These are phyloP conservation scores for Nicotiana obtusifolia DNA, from an alignment of 257 asterid genomes.

Conservation along the genomic window DNA sequence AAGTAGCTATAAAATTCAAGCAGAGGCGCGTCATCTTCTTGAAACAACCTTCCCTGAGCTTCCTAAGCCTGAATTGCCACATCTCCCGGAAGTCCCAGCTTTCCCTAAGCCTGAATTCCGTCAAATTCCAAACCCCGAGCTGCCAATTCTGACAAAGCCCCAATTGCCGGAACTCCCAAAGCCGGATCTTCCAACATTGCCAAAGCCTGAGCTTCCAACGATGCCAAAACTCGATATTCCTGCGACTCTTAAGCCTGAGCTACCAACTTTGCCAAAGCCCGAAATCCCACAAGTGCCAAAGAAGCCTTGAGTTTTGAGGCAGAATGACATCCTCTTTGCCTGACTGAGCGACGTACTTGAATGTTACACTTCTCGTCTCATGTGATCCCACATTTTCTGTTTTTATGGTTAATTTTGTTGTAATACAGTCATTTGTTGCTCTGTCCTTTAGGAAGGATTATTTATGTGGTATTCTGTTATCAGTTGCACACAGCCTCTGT, in stretches of 20 bases:
- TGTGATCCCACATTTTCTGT: neutral
- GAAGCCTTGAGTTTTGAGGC: neutral
- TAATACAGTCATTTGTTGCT: neutral
- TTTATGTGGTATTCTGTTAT: neutral
- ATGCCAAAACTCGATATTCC: constrained; percentile 13
- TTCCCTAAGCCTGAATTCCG: constrained; percentile 14
- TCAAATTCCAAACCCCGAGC: constrained; percentile 12
- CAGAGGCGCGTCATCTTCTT: neutral
- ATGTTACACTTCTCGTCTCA: neutral
- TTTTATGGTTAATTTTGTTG: neutral
- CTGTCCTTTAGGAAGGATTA: neutral
- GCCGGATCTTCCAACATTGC: neutral
- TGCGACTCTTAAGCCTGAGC: neutral
- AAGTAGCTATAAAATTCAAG: neutral
- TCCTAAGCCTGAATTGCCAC: neutral
- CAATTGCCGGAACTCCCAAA: constrained; percentile 14
- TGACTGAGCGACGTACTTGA: neutral
- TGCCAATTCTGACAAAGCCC: constrained; percentile 26
- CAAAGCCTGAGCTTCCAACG: constrained; percentile 12
- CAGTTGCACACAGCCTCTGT: neutral
- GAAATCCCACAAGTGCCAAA: neutral
- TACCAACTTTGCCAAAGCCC: constrained; percentile 8
- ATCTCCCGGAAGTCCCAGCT: neutral
- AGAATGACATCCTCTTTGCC: neutral
- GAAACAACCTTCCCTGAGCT: neutral